Conservation (phyloP, 495 filamentous ascomycete genomes). For the Astrothelium macrocarpum region DNA sequence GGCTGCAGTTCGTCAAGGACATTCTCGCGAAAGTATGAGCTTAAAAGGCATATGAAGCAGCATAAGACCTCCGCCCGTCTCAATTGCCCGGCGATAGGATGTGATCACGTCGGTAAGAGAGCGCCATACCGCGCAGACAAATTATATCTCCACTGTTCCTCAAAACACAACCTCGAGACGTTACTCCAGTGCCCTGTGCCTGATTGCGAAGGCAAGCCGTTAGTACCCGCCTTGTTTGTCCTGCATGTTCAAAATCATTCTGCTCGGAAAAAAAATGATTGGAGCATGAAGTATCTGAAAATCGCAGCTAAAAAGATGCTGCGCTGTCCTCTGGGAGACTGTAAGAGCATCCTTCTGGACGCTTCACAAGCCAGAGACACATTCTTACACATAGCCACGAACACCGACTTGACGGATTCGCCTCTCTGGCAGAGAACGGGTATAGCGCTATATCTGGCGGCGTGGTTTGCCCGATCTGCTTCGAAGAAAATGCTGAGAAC, state of each 20-base stretch:
- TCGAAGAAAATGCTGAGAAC: background rate
- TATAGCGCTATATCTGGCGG: background rate
- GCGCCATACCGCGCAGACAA: slow-evolving; percentile 2
- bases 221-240: background rate
- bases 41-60: slow-evolving; percentile 7
- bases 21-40: slow-evolving; percentile 5
- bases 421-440: background rate
- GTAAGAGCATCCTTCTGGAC: background rate
- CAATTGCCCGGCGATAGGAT: background rate
- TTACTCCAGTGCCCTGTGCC: background rate
- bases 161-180: background rate
- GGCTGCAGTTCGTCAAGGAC: background rate
- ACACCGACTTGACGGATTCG: background rate
- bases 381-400: background rate
- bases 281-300: background rate
- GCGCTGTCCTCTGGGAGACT: background rate
- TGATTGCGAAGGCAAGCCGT: background rate
- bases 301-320: background rate
- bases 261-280: too few species aligned
- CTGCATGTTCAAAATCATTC: background rate
- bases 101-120: background rate
- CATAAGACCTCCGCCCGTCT: background rate
- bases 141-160: background rate
- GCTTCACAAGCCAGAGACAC: background rate
- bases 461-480: background rate